Conservation (phyloP, 2,329 filamentous ascomycete species). For the Exserohilum turcica region DNA sequence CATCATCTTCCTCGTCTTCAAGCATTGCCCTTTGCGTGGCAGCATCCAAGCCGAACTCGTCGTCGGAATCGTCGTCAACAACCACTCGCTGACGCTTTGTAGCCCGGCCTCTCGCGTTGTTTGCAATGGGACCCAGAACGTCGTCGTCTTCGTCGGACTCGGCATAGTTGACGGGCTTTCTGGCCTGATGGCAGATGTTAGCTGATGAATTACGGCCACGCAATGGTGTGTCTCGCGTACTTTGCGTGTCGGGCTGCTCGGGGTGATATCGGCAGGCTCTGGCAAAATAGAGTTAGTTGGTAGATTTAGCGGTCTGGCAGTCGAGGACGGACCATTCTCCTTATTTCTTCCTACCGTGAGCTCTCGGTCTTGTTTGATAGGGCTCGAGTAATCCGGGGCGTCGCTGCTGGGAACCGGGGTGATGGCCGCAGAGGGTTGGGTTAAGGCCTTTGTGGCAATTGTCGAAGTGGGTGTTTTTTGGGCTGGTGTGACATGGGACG, state of each 20-base stretch:
- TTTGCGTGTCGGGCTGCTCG: constrained; percentile 80
- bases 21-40: constrained; percentile 61
- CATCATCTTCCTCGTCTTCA: constrained; percentile 72
- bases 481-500: constrained; percentile 33
- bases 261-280: constrained; percentile 54
- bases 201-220: not conserved
- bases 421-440: constrained; percentile 49
- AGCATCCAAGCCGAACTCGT: constrained; percentile 67
- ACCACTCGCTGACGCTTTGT: constrained; percentile 66
- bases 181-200: constrained; percentile 53
- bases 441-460: constrained; percentile 42
- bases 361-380: constrained; percentile 66
- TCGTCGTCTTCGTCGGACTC: constrained; percentile 81
- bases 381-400: constrained; percentile 68
- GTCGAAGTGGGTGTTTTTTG: constrained; percentile 35
- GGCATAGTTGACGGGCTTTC: constrained; percentile 76
- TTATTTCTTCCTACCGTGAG: constrained; percentile 57
- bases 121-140: constrained; percentile 64
- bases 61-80: constrained; percentile 67
- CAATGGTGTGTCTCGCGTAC: constrained; percentile 52
- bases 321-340: constrained; percentile 57
- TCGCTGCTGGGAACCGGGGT: constrained; percentile 86
- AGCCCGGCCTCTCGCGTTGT: constrained; percentile 51
- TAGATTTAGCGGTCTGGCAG: constrained; percentile 45
- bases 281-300: constrained; percentile 50